Evolutionary conservation across 805 yeast species (phyloP).

Genomic region (Pichia cabralensis): DNA sequence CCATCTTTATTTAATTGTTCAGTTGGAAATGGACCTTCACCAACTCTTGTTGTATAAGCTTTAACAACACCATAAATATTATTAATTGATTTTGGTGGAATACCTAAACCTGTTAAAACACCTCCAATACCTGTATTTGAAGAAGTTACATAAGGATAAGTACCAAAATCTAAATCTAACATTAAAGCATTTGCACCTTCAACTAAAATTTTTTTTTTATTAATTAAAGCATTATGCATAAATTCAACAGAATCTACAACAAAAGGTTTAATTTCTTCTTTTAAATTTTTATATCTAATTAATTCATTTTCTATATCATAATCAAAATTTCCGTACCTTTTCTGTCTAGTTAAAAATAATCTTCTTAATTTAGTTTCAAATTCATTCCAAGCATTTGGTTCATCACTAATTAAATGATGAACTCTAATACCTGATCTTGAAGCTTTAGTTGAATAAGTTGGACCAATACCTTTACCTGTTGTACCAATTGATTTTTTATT

Average conservation of each 20-base stretch:
- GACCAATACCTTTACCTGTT: constrained; percentile 98
- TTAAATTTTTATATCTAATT: constrained; percentile 61
- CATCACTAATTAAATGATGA: constrained; percentile 86
- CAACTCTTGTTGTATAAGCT: constrained; percentile 98
- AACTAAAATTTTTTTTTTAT: constrained; percentile 77
- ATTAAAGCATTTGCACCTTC: constrained; percentile 98
- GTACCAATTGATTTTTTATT: constrained; percentile 90
- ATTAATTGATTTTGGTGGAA: constrained; percentile 79
- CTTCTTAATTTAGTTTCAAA: constrained; percentile 71
- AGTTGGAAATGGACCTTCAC: constrained; percentile 99
- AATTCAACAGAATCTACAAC: constrained; percentile 88
- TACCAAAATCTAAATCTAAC: constrained; percentile 97
- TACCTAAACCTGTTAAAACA: constrained; percentile 91
- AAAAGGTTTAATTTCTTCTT: constrained; percentile 71
- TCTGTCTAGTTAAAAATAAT: constrained; percentile 68
- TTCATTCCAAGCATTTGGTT: constrained; percentile 88
- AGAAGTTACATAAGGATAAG: constrained; percentile 95
- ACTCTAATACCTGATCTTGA: constrained; percentile 95
- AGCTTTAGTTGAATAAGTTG: constrained; percentile 94
- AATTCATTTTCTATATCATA: constrained; percentile 78
- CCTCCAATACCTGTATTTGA: constrained; percentile 97
- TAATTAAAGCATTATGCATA: constrained; percentile 66
- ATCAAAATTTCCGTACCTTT: constrained; percentile 90
- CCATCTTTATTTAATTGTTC: constrained; percentile 88
- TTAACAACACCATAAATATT: constrained; percentile 93